phyloP scores from a whole-genome alignment of 169 alveolate species.

The Plasmodium knowlesi region DNA sequence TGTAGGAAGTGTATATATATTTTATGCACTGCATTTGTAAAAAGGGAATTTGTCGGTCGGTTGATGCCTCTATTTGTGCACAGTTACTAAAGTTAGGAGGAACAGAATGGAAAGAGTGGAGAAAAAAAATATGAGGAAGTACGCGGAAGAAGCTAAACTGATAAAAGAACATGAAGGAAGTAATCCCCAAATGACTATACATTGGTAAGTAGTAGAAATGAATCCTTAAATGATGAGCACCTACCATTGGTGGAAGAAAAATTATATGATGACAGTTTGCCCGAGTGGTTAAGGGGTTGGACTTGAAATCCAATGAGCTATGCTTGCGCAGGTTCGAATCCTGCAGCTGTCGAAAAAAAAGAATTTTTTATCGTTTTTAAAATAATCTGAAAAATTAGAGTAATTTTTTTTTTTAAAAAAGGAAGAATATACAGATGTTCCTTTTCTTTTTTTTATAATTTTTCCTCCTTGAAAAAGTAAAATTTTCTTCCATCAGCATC shows the following conservation, averaged over 20 bases:
- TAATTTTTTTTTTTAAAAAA: neutral
- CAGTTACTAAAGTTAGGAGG: neutral
- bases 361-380: neutral
- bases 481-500: neutral
- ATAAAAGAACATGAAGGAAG: too few relatives aligned
- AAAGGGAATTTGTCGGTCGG: neutral
- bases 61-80: neutral
- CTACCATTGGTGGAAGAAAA: neutral
- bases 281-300: slow-evolving; percentile 85
- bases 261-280: slow-evolving; percentile 74
- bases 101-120: neutral
- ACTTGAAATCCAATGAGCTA: slow-evolving; percentile 83
- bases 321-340: slow-evolving; percentile 97
- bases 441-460: too few relatives aligned
- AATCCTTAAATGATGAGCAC: neutral
- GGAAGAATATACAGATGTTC: neutral
- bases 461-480: neutral
- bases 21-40: neutral
- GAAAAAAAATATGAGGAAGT: too few relatives aligned
- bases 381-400: neutral
- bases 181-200: neutral
- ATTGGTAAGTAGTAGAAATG: neutral
- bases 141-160: too few relatives aligned
- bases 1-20: neutral
- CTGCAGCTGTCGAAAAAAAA: slow-evolving; percentile 92